phyloP scores from a whole-genome alignment of 139 green algal species.

The Asterochloris sp. region DNA sequence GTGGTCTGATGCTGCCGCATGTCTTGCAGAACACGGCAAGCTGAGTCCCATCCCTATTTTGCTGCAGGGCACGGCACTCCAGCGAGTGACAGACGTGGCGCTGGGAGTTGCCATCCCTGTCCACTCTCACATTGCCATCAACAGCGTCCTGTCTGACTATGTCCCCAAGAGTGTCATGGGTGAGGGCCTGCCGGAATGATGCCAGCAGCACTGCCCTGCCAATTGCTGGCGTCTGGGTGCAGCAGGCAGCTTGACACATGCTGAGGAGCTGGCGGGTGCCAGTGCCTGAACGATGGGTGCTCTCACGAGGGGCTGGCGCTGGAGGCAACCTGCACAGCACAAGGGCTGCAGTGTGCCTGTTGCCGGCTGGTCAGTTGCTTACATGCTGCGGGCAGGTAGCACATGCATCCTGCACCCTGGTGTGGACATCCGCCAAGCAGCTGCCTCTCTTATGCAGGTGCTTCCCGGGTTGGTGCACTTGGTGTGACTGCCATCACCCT shows the following conservation, averaged over 20 bases:
- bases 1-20: no score
- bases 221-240: not conserved
- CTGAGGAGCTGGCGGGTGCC: no score
- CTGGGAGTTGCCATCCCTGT: conserved; percentile 58
- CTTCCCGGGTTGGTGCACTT: conserved; percentile 49
- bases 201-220: not conserved
- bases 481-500: conserved; percentile 49
- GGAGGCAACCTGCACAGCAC: no score
- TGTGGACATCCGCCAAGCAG: not conserved
- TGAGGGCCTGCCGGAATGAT: conserved; percentile 19
- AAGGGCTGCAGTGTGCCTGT: not conserved
- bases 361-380: not conserved
- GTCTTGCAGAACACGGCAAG: no score
- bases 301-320: not conserved
- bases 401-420: not conserved
- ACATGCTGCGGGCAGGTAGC: not conserved
- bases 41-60: not conserved
- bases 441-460: conserved; percentile 26
- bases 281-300: not conserved
- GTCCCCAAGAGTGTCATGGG: conserved; percentile 51
- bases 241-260: no score
- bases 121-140: conserved; percentile 72
- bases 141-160: conserved; percentile 76
- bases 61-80: conserved; percentile 13
- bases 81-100: conserved; percentile 46